Conservation (phyloP, 1,284 basidiomycete species). For the Boletellus sp. region DNA sequence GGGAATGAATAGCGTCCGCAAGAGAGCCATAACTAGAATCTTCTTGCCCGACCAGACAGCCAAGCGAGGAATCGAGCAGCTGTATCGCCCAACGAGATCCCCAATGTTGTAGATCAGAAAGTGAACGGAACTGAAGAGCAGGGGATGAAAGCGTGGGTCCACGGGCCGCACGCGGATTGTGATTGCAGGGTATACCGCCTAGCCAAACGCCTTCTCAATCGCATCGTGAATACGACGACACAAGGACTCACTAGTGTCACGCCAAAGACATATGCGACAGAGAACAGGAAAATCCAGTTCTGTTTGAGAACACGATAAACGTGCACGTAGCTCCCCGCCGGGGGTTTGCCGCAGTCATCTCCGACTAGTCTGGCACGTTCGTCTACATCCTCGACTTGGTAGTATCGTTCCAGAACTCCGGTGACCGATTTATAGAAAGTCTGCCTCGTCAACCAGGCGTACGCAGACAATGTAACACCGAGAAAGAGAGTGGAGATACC, state of each 20-base stretch:
- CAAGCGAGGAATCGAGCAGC: slow-evolving; percentile 64
- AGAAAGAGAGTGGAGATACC: slow-evolving; percentile 65
- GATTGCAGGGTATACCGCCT: slow-evolving; percentile 85
- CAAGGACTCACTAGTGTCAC: slow-evolving; percentile 68
- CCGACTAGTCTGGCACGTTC: slow-evolving; percentile 38
- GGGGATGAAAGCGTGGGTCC: slow-evolving; percentile 53
- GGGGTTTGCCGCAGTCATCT: slow-evolving; percentile 20
- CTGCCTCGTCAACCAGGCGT: slow-evolving; percentile 53
- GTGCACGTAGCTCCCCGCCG: slow-evolving; percentile 35
- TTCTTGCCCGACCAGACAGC: slow-evolving; percentile 63
- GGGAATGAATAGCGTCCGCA: slow-evolving; percentile 77
- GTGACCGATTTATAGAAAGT: slow-evolving; percentile 56
- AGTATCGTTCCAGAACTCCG: slow-evolving; percentile 36
- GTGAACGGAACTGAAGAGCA: slow-evolving; percentile 68
- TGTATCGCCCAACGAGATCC: slow-evolving; percentile 74
- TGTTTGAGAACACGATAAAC: slow-evolving; percentile 56
- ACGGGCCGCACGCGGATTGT: slow-evolving; percentile 72
- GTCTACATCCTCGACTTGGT: slow-evolving; percentile 23
- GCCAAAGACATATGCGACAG: slow-evolving; percentile 72
- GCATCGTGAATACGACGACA: background rate
- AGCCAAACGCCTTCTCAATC: slow-evolving; percentile 5
- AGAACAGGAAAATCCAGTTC: slow-evolving; percentile 68
- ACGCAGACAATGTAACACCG: slow-evolving; percentile 45
- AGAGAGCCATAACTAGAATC: slow-evolving; percentile 60
- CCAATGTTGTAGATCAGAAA: slow-evolving; percentile 75